These are phyloP conservation scores for Neurospora discreta DNA, from an alignment of 495 filamentous ascomycete genomes.

Conservation along the genomic window DNA sequence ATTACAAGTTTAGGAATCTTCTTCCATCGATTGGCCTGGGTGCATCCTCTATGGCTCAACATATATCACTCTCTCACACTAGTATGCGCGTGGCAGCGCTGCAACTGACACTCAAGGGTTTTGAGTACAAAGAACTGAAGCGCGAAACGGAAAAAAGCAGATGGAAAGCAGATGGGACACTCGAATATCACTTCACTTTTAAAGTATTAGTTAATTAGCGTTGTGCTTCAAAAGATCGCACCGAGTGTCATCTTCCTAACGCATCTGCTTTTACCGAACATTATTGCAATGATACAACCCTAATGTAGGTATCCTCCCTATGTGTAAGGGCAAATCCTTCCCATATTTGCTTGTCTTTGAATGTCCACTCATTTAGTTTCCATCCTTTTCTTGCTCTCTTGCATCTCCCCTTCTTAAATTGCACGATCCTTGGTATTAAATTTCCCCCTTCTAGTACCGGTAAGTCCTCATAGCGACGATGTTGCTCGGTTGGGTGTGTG, in stretches of 20 bases:
- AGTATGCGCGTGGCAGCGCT: background rate
- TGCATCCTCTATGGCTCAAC: background rate
- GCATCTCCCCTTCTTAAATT: background rate
- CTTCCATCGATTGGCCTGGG: background rate
- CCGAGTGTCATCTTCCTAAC: background rate
- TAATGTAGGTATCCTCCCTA: background rate
- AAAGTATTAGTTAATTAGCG: background rate
- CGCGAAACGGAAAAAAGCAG: background rate
- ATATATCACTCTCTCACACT: background rate
- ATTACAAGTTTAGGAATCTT: background rate
- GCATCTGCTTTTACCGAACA: background rate
- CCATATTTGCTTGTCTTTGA: background rate
- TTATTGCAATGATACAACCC: background rate
- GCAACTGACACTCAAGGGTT: background rate
- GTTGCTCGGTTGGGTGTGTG: background rate
- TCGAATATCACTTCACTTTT: background rate
- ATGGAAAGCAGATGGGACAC: background rate
- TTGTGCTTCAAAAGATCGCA: background rate
- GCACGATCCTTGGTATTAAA: background rate
- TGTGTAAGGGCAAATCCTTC: background rate
- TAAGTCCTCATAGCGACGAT: background rate
- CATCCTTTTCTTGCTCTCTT: background rate
- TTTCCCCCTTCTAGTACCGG: background rate
- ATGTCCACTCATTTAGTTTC: background rate
- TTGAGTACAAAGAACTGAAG: background rate